A percentile compares a stretch with the other conserved stretches of the same genome.
These are phyloP conservation scores for Cystobasidiopsis lactophilus DNA, from an alignment of 768 basidiomycete species.

Conservation along the genomic window DNA sequence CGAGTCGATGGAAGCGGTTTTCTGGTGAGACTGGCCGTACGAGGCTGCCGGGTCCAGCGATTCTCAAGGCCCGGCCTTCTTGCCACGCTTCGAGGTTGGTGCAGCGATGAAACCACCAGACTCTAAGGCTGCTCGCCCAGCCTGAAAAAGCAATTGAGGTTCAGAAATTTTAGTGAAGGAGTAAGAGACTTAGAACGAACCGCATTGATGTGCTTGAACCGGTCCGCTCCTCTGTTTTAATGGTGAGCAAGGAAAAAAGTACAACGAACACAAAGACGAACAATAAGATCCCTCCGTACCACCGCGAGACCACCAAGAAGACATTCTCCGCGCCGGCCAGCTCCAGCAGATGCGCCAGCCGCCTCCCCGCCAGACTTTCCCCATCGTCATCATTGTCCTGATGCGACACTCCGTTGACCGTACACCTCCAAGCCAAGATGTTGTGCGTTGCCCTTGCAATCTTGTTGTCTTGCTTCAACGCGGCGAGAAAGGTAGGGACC, in stretches of 20 bases:
- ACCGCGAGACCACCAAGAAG: constrained; percentile 75
- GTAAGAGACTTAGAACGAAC: not conserved
- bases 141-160: constrained; percentile 31
- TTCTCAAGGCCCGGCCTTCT: too few species aligned
- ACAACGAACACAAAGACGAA: constrained; percentile 26
- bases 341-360: constrained; percentile 73
- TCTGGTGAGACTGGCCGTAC: not conserved
- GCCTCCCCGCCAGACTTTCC: constrained; percentile 74
- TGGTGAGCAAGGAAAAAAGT: not conserved
- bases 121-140: constrained; percentile 74
- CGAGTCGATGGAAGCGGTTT: not conserved
- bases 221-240: constrained; percentile 14
- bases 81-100: not conserved
- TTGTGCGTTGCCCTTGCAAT: constrained; percentile 39
- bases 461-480: constrained; percentile 47
- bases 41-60: too few species aligned
- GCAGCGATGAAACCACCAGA: constrained; percentile 49
- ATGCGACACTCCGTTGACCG: constrained; percentile 40
- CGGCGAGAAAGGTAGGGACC: constrained; percentile 45
- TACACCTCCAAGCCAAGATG: constrained; percentile 49
- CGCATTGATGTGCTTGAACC: constrained; percentile 57
- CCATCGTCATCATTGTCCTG: constrained; percentile 38
- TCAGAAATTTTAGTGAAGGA: not conserved
- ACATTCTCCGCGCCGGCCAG: constrained; percentile 44
- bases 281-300: constrained; percentile 76